Base-by-base conservation (phyloP, 1,139 yeast species). In the Candida tunisiensis region DNA sequence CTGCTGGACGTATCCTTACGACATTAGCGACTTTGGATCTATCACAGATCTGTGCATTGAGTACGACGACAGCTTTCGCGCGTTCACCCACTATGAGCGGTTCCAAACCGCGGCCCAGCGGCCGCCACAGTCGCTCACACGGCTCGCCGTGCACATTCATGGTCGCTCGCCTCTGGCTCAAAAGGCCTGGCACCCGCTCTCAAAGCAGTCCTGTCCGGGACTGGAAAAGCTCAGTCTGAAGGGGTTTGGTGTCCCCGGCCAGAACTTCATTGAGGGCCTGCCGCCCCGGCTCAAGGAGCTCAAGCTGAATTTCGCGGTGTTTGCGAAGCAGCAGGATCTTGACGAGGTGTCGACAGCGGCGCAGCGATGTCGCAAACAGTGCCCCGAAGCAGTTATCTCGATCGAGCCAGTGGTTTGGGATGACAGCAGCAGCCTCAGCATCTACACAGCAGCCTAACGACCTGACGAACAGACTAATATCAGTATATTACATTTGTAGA, bases 1-100 rank as follows among this genome's bases (percentile, higher is more conserved):
- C 17, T 28, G 27, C 8, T 38, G 42, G 42, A 29, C 28, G 3
- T 38, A 28, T 16, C 42, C 42, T 3, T 16, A 25, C 4, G 15
- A 22, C n/a, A 21, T 34, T 4, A 19, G 26, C 4, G 32, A 33
- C 8, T 17, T 28, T 4, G 25, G 34, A 8, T 16, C 15, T n/a
- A 14, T 37, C 12, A 21, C 29, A 16, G n/a, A 17, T 5, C 28
- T 38, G 11, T 28, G 21, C 5, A 28, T 38, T 2, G 14, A 2
- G 2, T 11, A 30, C 3, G 24, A 24, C 9, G 23, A 19, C 11
- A 25, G 16, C 4, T 18, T 29, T 22, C 30, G 30, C 10, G 31
- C 34, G 3, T 37, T 38, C 21, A 33, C 40, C 2, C 18, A 26
- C 8, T 20, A 35, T 7, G 26, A 27, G 14, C 24, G 35, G 7